Evolutionary conservation across 2,329 filamentous ascomycete species (phyloP).

Genomic region (Colletotrichum tropicale): DNA sequence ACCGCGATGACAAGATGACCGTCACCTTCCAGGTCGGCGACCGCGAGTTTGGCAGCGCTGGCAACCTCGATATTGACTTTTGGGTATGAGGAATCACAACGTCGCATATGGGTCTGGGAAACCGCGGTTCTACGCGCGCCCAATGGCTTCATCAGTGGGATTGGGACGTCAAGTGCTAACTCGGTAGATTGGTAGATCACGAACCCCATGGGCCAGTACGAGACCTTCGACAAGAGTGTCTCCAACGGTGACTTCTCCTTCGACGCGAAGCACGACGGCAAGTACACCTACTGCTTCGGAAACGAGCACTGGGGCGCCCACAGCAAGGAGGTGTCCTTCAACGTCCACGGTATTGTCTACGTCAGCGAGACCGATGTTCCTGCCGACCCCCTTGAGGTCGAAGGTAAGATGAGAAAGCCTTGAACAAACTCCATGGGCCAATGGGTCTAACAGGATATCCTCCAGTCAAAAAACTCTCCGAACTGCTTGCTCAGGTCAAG

Average conservation of each 20-base stretch:
- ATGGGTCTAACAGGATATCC: background rate
- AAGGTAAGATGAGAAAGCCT: constrained; percentile 62
- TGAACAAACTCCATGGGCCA: background rate
- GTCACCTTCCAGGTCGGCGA: constrained; percentile 98
- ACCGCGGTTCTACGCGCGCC: background rate
- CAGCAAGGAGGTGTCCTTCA: constrained; percentile 98
- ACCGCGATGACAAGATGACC: constrained; percentile 96
- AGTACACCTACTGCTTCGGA: constrained; percentile 97
- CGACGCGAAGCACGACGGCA: constrained; percentile 82
- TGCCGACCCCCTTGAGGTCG: constrained; percentile 86
- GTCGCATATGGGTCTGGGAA: background rate
- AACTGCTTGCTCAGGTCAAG: constrained; percentile 89
- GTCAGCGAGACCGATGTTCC: constrained; percentile 86
- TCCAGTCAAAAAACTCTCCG: constrained; percentile 79
- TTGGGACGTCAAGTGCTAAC: constrained; percentile 12
- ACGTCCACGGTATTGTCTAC: constrained; percentile 98
- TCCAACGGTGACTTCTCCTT: constrained; percentile 95
- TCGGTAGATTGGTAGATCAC: constrained; percentile 62
- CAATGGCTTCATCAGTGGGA: background rate
- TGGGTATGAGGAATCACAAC: constrained; percentile 67
- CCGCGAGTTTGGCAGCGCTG: constrained; percentile 90
- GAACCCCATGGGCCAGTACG: constrained; percentile 76
- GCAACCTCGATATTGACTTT: constrained; percentile 96
- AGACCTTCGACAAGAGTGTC: constrained; percentile 79
- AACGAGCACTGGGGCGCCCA: constrained; percentile 98